Conservation (phyloP, 805 yeast species). For the Candida ipomoeae region DNA sequence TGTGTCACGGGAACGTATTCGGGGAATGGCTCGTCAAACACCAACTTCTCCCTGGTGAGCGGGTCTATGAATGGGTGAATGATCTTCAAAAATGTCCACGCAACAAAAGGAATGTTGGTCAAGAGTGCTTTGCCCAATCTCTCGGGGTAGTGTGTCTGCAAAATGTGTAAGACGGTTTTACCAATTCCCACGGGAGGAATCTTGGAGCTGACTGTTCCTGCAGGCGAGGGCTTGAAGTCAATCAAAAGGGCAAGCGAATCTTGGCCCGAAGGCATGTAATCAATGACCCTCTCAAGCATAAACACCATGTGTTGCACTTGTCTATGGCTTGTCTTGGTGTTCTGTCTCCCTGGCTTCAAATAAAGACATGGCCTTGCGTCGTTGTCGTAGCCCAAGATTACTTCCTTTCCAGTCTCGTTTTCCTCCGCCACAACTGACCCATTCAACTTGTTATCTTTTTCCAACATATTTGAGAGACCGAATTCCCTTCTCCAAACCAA, state of each 20-base stretch:
- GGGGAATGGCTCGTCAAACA: constrained; percentile 83
- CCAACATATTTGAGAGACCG: constrained; percentile 49
- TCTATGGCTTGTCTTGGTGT: constrained; percentile 81
- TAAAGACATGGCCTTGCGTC: constrained; percentile 90
- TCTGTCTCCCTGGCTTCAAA: constrained; percentile 91
- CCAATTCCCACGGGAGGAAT: constrained; percentile 89
- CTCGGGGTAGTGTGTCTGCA: constrained; percentile 97
- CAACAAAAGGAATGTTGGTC: constrained; percentile 91
- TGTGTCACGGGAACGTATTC: constrained; percentile 78
- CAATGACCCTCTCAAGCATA: constrained; percentile 88
- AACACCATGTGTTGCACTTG: constrained; percentile 96
- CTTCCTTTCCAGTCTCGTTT: constrained; percentile 89
- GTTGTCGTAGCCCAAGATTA: constrained; percentile 85
- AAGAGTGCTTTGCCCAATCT: constrained; percentile 89
- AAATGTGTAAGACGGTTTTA: constrained; percentile 84
- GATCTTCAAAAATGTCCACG: constrained; percentile 85
- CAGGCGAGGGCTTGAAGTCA: constrained; percentile 82
- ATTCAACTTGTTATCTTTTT: constrained; percentile 48
- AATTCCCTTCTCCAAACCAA: constrained; percentile 92
- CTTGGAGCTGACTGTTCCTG: constrained; percentile 51
- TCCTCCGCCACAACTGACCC: constrained; percentile 57
- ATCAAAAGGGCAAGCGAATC: constrained; percentile 88
- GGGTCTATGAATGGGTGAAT: constrained; percentile 97
- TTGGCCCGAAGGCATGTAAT: constrained; percentile 95
- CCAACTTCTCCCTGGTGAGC: constrained; percentile 86